These are phyloP conservation scores for Pseudodiploospora longispora DNA, from an alignment of 2,329 filamentous ascomycete species.

Conservation along the genomic window DNA sequence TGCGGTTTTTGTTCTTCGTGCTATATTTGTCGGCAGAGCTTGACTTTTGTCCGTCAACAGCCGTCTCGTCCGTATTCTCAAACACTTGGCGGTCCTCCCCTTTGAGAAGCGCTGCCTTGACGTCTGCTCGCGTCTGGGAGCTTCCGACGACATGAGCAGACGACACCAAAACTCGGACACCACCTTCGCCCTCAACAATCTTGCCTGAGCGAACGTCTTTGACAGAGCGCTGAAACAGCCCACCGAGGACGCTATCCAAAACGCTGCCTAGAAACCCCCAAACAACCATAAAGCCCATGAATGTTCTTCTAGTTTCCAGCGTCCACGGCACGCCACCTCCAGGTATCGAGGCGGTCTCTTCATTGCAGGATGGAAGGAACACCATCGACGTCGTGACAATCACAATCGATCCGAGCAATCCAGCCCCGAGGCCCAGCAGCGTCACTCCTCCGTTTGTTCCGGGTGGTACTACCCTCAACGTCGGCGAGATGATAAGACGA, in stretches of 20 bases:
- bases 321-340: constrained; percentile 44
- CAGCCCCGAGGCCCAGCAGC: constrained; percentile 62
- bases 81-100: constrained; percentile 37
- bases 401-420: constrained; percentile 64
- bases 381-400: constrained; percentile 57
- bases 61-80: constrained; percentile 24
- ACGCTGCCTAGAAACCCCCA: constrained; percentile 76
- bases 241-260: constrained; percentile 81
- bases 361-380: constrained; percentile 60
- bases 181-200: constrained; percentile 80
- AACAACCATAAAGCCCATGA: constrained; percentile 52
- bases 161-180: constrained; percentile 48
- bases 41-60: constrained; percentile 25
- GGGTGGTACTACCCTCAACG: constrained; percentile 68
- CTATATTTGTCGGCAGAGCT: constrained; percentile 38
- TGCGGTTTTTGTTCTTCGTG: constrained; percentile 39
- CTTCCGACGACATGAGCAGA: constrained; percentile 16
- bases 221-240: constrained; percentile 76
- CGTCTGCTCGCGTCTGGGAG: constrained; percentile 25
- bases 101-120: constrained; percentile 33
- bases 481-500: constrained; percentile 75
- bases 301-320: constrained; percentile 31
- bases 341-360: constrained; percentile 26
- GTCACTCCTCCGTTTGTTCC: constrained; percentile 95
- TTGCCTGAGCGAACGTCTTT: constrained; percentile 76